These are phyloP conservation scores for Diaporthe velutina DNA, from an alignment of 2,329 filamentous ascomycete species.

Conservation along the genomic window DNA sequence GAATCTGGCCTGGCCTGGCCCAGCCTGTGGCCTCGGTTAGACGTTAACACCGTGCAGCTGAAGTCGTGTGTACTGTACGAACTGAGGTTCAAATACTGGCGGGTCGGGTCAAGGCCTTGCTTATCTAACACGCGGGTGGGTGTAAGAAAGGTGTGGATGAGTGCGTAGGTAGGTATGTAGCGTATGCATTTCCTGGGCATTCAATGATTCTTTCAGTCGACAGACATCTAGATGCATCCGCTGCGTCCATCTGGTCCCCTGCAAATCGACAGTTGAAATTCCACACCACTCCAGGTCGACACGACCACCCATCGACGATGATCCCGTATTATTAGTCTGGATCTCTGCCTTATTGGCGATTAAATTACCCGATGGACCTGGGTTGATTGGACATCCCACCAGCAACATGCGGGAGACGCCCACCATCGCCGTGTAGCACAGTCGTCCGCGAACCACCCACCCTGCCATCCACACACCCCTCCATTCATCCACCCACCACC, in stretches of 20 bases:
- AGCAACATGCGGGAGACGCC: slow-evolving; percentile 16
- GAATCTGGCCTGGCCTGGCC: slow-evolving; percentile 22
- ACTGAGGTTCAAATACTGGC: background rate
- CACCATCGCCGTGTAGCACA: slow-evolving; percentile 19
- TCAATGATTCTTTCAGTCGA: background rate
- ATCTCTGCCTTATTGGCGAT: slow-evolving; percentile 22
- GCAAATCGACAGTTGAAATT: slow-evolving; percentile 1
- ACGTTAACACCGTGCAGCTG: background rate
- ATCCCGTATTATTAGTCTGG: slow-evolving; percentile 23
- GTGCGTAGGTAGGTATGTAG: background rate
- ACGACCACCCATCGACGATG: background rate
- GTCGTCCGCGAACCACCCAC: slow-evolving; percentile 16
- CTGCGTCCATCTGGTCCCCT: slow-evolving; percentile 9
- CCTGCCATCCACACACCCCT: slow-evolving; percentile 13
- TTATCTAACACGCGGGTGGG: background rate
- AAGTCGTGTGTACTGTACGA: slow-evolving; percentile 2
- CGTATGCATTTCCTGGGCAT: background rate
- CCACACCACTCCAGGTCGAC: slow-evolving; percentile 1
- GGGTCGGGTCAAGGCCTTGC: background rate
- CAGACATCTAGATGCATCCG: background rate
- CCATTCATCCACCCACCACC: background rate
- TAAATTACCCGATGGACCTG: slow-evolving; percentile 30
- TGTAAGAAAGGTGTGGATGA: background rate
- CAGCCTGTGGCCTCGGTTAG: slow-evolving; percentile 1
- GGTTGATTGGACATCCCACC: slow-evolving; percentile 15